Evolutionary conservation across 257 asterid species (phyloP).

Genomic region (Mentha longifolia): DNA sequence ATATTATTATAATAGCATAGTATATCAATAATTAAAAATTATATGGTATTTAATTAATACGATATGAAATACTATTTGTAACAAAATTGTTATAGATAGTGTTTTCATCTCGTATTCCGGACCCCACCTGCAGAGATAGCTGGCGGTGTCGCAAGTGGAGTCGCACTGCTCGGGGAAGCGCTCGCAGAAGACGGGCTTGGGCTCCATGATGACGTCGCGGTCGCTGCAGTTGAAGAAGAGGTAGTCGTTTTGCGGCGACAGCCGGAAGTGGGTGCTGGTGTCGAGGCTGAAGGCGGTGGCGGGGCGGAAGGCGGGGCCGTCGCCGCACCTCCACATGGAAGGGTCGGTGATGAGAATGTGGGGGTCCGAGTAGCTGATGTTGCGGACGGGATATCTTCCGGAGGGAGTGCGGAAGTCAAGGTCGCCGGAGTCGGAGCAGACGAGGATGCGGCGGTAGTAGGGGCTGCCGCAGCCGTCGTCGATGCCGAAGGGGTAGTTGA

Average conservation of each 20-base stretch:
- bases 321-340: slow-evolving; percentile 80
- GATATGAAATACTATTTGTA: too few relatives aligned
- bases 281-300: slow-evolving; percentile 85
- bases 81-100: not conserved
- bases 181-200: slow-evolving; percentile 76
- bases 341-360: slow-evolving; percentile 76
- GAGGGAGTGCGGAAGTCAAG: slow-evolving; percentile 87
- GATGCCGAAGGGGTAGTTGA: slow-evolving; percentile 81
- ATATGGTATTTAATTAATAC: too few relatives aligned
- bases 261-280: slow-evolving; percentile 68
- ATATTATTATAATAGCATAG: too few relatives aligned
- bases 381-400: slow-evolving; percentile 62
- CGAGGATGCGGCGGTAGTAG: slow-evolving; percentile 61
- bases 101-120: not conserved
- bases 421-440: slow-evolving; percentile 55
- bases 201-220: slow-evolving; percentile 69
- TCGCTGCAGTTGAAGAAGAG: slow-evolving; percentile 87
- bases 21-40: too few relatives aligned
- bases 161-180: slow-evolving; percentile 91
- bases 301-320: slow-evolving; percentile 63
- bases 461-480: slow-evolving; percentile 98
- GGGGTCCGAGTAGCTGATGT: slow-evolving; percentile 78
- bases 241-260: slow-evolving; percentile 77
- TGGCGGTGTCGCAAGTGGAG: slow-evolving; percentile 82
- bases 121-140: slow-evolving; percentile 59